Evolutionary conservation across 345 rosid species (phyloP).

Genomic region (Brassica nigra): DNA sequence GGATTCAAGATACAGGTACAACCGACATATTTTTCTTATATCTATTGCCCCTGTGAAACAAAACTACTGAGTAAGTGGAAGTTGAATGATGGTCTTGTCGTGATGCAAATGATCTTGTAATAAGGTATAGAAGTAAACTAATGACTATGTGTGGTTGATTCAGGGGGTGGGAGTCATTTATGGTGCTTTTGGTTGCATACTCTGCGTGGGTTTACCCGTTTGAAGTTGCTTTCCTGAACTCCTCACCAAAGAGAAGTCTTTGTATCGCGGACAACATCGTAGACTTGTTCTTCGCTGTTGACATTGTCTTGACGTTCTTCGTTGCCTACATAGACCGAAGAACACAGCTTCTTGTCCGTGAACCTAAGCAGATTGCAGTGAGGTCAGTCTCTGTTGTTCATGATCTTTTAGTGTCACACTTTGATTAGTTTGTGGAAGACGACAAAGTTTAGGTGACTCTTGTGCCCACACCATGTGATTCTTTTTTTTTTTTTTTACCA

Average conservation of each 20-base stretch:
- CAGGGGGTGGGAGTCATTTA: conserved; percentile 85
- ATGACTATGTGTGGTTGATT: conserved; percentile 14
- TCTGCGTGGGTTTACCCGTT: conserved; percentile 87
- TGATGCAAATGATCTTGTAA: neutral
- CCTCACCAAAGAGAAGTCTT: conserved; percentile 46
- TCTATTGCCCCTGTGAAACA: neutral
- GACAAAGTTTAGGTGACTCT: conserved; percentile 35
- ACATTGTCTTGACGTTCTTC: conserved; percentile 77
- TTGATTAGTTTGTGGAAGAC: conserved; percentile 24
- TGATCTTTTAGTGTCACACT: conserved; percentile 6
- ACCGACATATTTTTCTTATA: conserved; percentile 1
- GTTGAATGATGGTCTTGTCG: neutral
- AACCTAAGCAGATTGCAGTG: conserved; percentile 57
- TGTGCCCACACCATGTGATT: conserved; percentile 44
- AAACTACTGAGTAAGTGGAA: neutral
- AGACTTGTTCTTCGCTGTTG: conserved; percentile 74
- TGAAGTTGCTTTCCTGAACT: conserved; percentile 67
- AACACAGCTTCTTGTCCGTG: conserved; percentile 73
- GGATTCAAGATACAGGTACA: conserved; percentile 88
- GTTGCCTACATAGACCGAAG: conserved; percentile 69
- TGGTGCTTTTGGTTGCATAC: conserved; percentile 85
- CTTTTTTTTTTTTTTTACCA: neutral
- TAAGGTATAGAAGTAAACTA: neutral
- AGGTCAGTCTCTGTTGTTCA: conserved; percentile 54
- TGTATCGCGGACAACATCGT: conserved; percentile 71